Conservation (phyloP, 1,284 basidiomycete genomes). For the Boletus putidus region DNA sequence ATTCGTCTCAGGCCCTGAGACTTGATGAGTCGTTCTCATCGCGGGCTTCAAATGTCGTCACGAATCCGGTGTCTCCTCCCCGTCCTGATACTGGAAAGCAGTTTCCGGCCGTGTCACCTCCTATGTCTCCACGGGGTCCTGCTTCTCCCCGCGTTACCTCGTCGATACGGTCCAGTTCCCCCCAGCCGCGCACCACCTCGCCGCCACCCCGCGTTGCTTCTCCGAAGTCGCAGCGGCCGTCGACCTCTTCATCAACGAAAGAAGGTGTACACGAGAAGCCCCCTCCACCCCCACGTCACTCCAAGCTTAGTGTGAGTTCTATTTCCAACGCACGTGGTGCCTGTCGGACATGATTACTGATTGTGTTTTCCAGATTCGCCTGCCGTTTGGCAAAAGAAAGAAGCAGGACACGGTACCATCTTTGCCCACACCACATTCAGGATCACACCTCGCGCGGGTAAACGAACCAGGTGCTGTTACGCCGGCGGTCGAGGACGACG, state of each 20-base stretch:
- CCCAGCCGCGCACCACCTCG: slow-evolving; percentile 48
- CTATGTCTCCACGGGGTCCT: slow-evolving; percentile 38
- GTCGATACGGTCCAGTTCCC: slow-evolving; percentile 41
- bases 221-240: slow-evolving; percentile 54
- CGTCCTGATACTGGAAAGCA: slow-evolving; percentile 24
- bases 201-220: slow-evolving; percentile 56
- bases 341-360: slow-evolving; percentile 16
- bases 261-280: slow-evolving; percentile 49
- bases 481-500: slow-evolving; percentile 69
- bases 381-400: slow-evolving; percentile 77
- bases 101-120: slow-evolving; percentile 37
- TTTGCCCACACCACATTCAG: slow-evolving; percentile 44
- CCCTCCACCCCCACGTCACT: slow-evolving; percentile 54
- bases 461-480: slow-evolving; percentile 47
- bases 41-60: slow-evolving; percentile 31
- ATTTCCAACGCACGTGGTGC: slow-evolving; percentile 7
- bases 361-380: slow-evolving; percentile 54
- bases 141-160: slow-evolving; percentile 38
- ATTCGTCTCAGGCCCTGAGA: slow-evolving; percentile 44
- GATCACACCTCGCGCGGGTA: slow-evolving; percentile 47
- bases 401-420: slow-evolving; percentile 57
- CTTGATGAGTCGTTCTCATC: slow-evolving; percentile 41
- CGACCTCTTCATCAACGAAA: slow-evolving; percentile 58
- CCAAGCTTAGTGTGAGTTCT: slow-evolving; percentile 70
- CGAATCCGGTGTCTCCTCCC: slow-evolving; percentile 35